Percentiles rank a stretch among this genome's conserved stretches.
Conservation (phyloP, 2,329 filamentous ascomycete genomes). For the Teratosphaeria pseudoeucalypti region DNA sequence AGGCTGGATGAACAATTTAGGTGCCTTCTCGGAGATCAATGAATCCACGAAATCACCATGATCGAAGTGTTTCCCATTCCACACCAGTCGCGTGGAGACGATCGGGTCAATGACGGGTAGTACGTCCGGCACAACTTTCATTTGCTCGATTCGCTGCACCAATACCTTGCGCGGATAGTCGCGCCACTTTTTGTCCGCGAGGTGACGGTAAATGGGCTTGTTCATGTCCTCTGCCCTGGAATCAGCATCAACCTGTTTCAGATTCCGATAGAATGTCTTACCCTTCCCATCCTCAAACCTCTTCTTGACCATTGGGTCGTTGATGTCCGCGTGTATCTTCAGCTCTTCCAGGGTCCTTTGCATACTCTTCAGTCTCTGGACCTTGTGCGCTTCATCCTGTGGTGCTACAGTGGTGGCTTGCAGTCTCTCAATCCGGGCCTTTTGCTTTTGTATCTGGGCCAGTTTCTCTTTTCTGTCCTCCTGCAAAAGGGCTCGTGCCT, state of each 20-base stretch:
- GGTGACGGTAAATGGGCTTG: slow-evolving; percentile 88
- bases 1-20: slow-evolving; percentile 70
- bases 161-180: slow-evolving; percentile 69
- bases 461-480: slow-evolving; percentile 76
- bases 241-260: slow-evolving; percentile 7
- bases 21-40: slow-evolving; percentile 58
- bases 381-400: slow-evolving; percentile 38
- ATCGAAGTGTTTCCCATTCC: slow-evolving; percentile 47
- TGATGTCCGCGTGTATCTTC: slow-evolving; percentile 87
- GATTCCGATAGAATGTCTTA: slow-evolving; percentile 34
- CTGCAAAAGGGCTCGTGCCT: slow-evolving; percentile 73
- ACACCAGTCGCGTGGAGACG: slow-evolving; percentile 72
- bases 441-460: slow-evolving; percentile 55
- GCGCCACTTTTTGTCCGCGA: slow-evolving; percentile 82
- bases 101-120: slow-evolving; percentile 68
- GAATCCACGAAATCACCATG: slow-evolving; percentile 74
- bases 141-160: slow-evolving; percentile 74
- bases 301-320: slow-evolving; percentile 88
- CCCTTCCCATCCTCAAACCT: slow-evolving; percentile 85
- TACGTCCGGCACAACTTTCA: slow-evolving; percentile 80
- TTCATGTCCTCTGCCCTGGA: slow-evolving; percentile 67
- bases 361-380: slow-evolving; percentile 59
- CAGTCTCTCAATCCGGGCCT: slow-evolving; percentile 58
- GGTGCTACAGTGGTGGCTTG: slow-evolving; percentile 37
- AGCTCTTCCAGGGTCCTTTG: slow-evolving; percentile 61